Evolutionary conservation across 768 basidiomycete species (phyloP).

Genomic region (Xerocomus spinulosus): DNA sequence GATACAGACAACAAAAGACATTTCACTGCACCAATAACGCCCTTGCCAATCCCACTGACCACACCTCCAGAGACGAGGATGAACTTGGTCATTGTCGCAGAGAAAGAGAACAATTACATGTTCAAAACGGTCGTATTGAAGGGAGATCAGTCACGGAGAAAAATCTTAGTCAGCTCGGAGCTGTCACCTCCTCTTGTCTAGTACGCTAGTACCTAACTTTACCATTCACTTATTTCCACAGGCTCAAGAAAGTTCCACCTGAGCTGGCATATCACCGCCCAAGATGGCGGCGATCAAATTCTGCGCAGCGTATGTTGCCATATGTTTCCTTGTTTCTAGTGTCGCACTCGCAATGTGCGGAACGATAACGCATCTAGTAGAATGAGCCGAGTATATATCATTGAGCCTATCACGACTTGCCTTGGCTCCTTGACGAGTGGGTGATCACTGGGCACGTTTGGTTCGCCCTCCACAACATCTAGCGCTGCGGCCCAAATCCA

Average conservation of each 20-base stretch:
- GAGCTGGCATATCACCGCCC: conserved; percentile 57
- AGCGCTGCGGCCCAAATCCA: conserved; percentile 92
- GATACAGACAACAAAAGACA: conserved; percentile 10
- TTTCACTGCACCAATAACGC: conserved; percentile 81
- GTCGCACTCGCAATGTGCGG: conserved; percentile 94
- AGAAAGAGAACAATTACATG: conserved; percentile 2
- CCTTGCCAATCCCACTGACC: conserved; percentile 98
- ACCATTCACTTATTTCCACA: not conserved
- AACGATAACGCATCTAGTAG: conserved; percentile 64
- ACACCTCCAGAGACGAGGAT: conserved; percentile 96
- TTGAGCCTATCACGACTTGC: conserved; percentile 35
- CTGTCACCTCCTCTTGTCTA: not conserved
- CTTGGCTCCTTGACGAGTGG: conserved; percentile 74
- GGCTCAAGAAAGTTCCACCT: conserved; percentile 32
- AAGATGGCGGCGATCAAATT: conserved; percentile 48
- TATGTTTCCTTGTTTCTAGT: conserved; percentile 72
- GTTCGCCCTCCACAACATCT: conserved; percentile 94
- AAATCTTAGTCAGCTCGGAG: not conserved
- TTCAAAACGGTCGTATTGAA: not conserved
- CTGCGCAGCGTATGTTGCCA: conserved; percentile 72
- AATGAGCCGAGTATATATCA: not conserved
- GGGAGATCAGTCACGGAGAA: not conserved
- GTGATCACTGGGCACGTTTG: conserved; percentile 66
- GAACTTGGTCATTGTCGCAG: conserved; percentile 78
- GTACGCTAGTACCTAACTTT: not conserved